Evolutionary conservation across 2,329 filamentous ascomycete species (phyloP), one percentile per base, ranked within the genome.

Genomic region (Bertia moriformis): DNA sequence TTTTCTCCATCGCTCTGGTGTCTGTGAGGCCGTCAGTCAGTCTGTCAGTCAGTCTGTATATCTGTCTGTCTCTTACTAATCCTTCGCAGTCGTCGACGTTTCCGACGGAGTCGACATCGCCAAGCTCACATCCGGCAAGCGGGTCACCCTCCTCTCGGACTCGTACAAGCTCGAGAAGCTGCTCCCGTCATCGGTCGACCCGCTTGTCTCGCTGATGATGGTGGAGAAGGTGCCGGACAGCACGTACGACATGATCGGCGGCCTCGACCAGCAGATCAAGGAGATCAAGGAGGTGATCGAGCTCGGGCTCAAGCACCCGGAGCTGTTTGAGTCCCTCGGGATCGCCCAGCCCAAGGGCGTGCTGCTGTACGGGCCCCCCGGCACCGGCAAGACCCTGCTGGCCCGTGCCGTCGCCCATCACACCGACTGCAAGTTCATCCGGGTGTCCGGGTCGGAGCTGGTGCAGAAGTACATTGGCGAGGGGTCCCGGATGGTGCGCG

Each of bases 271-370:
- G 60, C 91, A 98, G 59, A 96, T 98, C 67, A 96, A 98, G 67
- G 91, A 98, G 60, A 98, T 98, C 71, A 98, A 98, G 66, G 91
- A 98, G 64, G 91, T 98, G 52, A 96, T 98, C 59, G 91, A 98
- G 67, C 80, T 98, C 35, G 91, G 91, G 48, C 76, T 98, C 45
- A 95, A 96, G 69, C 91, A 98, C 60, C 91, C 91, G 4, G 91
- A 98, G 63, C 78, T 98, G 24, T 98, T 98, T 63, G 91, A 98
- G 63, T 94, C 87, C n/a, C 77, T 98, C 42, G 91, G 91, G 52
- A 98, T 98, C 51, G 91, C 89, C 48, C 91, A 98, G 56, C 91
- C 91, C 36, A 98, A 98, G 66, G 91, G 91, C 55, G 91, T 98
- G n/a, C 68, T 98, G 43, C 77, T 98, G 37, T 98, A 98, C 59